Evolutionary conservation across 805 yeast species (phyloP), one percentile per base, ranked within the genome.

Genomic region (Suhomyces xylopsoci): DNA sequence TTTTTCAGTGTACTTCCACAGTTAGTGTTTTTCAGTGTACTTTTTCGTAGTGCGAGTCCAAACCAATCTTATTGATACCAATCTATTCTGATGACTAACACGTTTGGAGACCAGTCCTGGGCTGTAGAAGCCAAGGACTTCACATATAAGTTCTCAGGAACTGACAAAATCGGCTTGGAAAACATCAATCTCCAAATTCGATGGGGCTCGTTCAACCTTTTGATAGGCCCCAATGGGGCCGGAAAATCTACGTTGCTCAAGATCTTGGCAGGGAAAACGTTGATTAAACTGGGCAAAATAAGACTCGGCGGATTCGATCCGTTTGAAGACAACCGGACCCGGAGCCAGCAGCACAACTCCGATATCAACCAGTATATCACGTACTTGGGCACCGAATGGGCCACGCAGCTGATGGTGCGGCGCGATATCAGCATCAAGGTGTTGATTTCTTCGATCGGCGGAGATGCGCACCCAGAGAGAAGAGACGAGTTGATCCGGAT

Each of bases 331-430:
- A 74, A 89, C n/a, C 80, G 80, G 15, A 75, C 79, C 51, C 68
- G 81, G 5, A 77, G 78, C 55, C 73, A 63, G 47, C 71, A 69
- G 47, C 70, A 67, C 51, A 76, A 75, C 52, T 66, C 77, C 17
- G 79, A 75, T 56, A 74, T 81, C 47, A 75, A 80, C 51, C 69
- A 68, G 52, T 76, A 76, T 48, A 81, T 84, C 25, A 88, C 97
- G 0, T 93, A 93, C 65, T 72, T 94, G 43, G 99, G 99, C 3
- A 94, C 98, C 0, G 99, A 94, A 64, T 94, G 99, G 99, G 97
- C 97, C 5, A 82, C 88, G 51, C 94, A 91, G 70, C 88, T 90
- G 17, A 84, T 92, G 48, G 94, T 93, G 7, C 85, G 92, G 62
- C 78, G 97, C 56, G 99, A 94, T 67, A 89, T 94, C 51, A 91